These are phyloP conservation scores for Ceriops decandra DNA, from an alignment of 345 rosid species.

Conservation along the genomic window DNA sequence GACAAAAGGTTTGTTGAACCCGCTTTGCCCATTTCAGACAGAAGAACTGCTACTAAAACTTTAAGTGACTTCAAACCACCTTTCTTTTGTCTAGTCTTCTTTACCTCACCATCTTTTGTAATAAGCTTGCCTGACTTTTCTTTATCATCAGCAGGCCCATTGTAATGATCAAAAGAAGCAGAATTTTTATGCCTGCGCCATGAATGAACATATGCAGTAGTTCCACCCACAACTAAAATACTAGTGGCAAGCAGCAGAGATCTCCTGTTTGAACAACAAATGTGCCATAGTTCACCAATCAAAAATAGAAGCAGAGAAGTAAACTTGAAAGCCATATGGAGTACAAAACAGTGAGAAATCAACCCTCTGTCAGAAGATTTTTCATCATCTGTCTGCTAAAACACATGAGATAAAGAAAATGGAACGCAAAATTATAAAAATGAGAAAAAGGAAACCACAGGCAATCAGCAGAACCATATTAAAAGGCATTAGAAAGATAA, in stretches of 20 bases:
- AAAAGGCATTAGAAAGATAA: too few relatives aligned
- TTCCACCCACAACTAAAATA: slow-evolving; percentile 77
- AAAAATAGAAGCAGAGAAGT: neutral
- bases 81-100: slow-evolving; percentile 48
- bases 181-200: slow-evolving; percentile 37
- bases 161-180: slow-evolving; percentile 37
- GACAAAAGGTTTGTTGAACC: slow-evolving; percentile 86
- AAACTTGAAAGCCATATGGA: neutral
- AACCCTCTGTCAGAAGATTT: neutral
- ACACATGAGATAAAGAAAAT: neutral
- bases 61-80: slow-evolving; percentile 78
- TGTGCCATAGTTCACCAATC: slow-evolving; percentile 2
- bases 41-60: slow-evolving; percentile 66
- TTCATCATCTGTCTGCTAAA: too few relatives aligned
- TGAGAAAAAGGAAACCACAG: neutral
- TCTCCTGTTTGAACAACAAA: slow-evolving; percentile 49
- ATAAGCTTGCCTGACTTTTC: slow-evolving; percentile 35
- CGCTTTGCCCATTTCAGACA: slow-evolving; percentile 74
- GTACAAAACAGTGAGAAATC: neutral
- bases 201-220: slow-evolving; percentile 68
- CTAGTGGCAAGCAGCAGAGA: slow-evolving; percentile 73
- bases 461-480: neutral
- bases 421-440: neutral
- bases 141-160: slow-evolving; percentile 46
- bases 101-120: slow-evolving; percentile 30